Conservation (phyloP, 257 asterid genomes). For the Fraxinus cuspidata region DNA sequence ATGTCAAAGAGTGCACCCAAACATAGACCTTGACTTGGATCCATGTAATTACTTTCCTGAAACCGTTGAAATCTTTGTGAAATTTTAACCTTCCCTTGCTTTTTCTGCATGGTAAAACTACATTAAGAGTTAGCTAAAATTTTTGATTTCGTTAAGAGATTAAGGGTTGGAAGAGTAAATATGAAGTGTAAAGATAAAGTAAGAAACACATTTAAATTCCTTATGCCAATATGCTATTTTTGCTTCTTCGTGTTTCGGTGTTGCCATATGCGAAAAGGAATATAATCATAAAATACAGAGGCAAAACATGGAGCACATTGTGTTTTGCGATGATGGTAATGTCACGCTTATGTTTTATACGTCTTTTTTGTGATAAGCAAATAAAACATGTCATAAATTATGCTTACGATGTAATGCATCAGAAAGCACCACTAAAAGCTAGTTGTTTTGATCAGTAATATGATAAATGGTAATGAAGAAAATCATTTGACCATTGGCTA, state of each 20-base stretch:
- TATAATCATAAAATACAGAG: neutral
- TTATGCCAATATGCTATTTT: neutral
- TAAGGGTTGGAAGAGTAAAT: neutral
- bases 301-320: neutral
- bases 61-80: constrained; percentile 66
- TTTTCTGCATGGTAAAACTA: constrained; percentile 54
- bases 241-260: neutral
- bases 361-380: constrained; percentile 9
- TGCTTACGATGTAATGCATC: neutral
- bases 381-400: neutral
- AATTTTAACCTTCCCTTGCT: constrained; percentile 55
- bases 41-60: constrained; percentile 92
- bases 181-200: neutral
- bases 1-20: constrained; percentile 96
- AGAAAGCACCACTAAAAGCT: neutral
- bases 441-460: neutral
- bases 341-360: neutral
- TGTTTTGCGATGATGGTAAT: neutral
- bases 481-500: neutral
- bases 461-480: neutral
- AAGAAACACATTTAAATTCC: neutral
- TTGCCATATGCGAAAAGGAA: neutral
- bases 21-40: constrained; percentile 85
- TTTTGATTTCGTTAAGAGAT: neutral
- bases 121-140: constrained; percentile 5